Base-by-base conservation (phyloP, 306 rosid species). In the Cajanus cajan region DNA sequence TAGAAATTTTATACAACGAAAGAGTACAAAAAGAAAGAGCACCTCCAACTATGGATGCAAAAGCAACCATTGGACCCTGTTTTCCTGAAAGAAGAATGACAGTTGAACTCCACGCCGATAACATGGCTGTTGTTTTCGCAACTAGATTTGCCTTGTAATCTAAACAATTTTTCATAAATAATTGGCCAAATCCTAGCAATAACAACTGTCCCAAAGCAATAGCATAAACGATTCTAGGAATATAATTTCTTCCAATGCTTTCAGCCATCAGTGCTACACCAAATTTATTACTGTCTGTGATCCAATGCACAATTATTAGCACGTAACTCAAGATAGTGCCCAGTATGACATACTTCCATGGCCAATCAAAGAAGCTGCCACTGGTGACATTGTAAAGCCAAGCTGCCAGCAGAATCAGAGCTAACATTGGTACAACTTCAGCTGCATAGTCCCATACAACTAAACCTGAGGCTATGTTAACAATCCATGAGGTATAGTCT, bases 21-120 rank as follows among this genome's bases (percentile, higher is more conserved):
- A 39, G 74, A 78, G 75, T 37, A 87, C 14, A 78, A 74, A 76
- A 62, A 52, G 71, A 62, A 25, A 51, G 31, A 78, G 61, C 77
- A 95, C 98, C 98, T 92, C 96, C 98, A 80, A 87, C 64, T 59
- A 90, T 8, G 72, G 93, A 89, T 52, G 89, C 92, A 34, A 91
- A 74, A 61, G 94, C 96, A 77, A 92, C 79, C 81, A 90, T 66
- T 76, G 98, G 86, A 67, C 98, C 98, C 84, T 95, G 98, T 80
- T 89, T 92, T 76, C 98, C 98, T 7, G 92, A 88, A 61, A 95
- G 94, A 84, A 95, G 89, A 64, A 95, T 90, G 84, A 90, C 37
- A 50, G 90, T 83, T 45, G 98, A 83, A 85, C 98, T 92, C 86
- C 93, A 92, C 1, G 88, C 85, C 65, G 96, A 89, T 82, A 92